Evolutionary conservation across 768 basidiomycete species (phyloP).

Genomic region (Leccinum arenicola): DNA sequence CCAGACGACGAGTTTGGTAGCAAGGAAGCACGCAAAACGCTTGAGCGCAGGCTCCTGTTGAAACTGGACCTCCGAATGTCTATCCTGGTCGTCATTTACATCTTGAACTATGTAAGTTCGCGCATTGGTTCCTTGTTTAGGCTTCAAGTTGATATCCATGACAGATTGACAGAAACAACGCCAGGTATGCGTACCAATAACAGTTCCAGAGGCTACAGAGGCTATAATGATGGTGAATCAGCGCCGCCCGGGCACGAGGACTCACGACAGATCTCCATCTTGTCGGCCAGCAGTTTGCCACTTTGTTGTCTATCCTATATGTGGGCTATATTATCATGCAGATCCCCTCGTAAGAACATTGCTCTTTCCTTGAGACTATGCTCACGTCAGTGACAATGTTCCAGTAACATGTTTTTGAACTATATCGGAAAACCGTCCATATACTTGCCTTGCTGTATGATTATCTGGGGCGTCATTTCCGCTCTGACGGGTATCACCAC

Average conservation of each 20-base stretch:
- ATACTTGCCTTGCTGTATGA: conserved; percentile 65
- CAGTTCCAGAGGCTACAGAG: not conserved
- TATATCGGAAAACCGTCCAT: conserved; percentile 64
- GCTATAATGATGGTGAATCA: conserved; percentile 19
- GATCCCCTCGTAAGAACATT: conserved; percentile 34
- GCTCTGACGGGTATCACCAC: conserved; percentile 39
- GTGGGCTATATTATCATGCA: conserved; percentile 51
- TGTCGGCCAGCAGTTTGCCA: conserved; percentile 60
- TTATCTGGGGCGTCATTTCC: conserved; percentile 65
- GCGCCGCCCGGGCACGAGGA: conserved; percentile 67
- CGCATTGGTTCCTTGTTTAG: not conserved
- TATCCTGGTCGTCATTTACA: conserved; percentile 43
- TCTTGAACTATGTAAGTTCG: conserved; percentile 34
- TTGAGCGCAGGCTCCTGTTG: conserved; percentile 52
- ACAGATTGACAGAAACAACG: conserved; percentile 71
- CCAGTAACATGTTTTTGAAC: conserved; percentile 71
- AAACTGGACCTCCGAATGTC: conserved; percentile 59
- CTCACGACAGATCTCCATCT: conserved; percentile 64
- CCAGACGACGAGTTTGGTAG: conserved; percentile 49
- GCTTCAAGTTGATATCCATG: not conserved
- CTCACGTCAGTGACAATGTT: conserved; percentile 1
- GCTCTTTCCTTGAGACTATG: not conserved
- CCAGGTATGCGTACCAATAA: conserved; percentile 39
- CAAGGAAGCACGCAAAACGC: conserved; percentile 39
- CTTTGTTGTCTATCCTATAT: conserved; percentile 65